A percentile compares a stretch with the other conserved stretches of the same genome.
Conservation (phyloP, 352 stramenopile genomes). For the Globisporangium nunn region DNA sequence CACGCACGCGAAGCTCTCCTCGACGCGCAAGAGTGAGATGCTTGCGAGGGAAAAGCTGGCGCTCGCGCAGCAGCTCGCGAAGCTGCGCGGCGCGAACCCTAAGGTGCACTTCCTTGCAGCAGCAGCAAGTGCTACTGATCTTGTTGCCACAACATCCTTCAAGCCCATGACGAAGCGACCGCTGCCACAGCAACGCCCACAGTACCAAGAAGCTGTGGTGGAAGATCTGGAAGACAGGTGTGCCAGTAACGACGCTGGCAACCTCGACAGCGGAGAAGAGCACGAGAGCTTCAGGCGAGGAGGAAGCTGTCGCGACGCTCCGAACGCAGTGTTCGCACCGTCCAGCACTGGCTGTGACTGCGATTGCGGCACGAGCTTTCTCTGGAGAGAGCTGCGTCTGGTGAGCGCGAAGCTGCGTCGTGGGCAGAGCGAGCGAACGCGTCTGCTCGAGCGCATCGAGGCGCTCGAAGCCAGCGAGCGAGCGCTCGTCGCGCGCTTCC, state of each 20-base stretch:
- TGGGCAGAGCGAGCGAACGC: not conserved
- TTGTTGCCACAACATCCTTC: not conserved
- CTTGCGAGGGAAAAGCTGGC: conserved; percentile 10
- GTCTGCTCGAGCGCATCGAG: conserved; percentile 9
- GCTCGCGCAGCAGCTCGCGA: conserved; percentile 15
- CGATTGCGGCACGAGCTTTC: not conserved
- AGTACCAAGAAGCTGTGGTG: not conserved
- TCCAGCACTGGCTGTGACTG: not conserved
- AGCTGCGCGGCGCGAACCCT: conserved; percentile 9
- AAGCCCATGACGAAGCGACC: not conserved
- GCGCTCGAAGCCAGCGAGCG: conserved; percentile 4
- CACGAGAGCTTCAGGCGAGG: not conserved
- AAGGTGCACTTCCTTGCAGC: not conserved
- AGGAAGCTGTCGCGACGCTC: no score
- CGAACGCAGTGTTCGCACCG: not conserved
- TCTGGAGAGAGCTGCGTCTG: conserved; percentile 9
- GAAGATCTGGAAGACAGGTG: not conserved
- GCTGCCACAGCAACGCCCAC: not conserved
- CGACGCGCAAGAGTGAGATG: conserved; percentile 4
- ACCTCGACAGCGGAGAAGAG: not conserved
- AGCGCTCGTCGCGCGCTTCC: conserved; percentile 7
- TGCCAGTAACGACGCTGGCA: not conserved
- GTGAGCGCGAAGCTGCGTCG: conserved; percentile 3
- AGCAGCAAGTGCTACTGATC: no score
- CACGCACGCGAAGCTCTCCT: not conserved